A percentile compares a stretch with the other conserved stretches of the same genome.
Conservation (phyloP, 2,329 filamentous ascomycete species). For the Metarhizium guizhouense region DNA sequence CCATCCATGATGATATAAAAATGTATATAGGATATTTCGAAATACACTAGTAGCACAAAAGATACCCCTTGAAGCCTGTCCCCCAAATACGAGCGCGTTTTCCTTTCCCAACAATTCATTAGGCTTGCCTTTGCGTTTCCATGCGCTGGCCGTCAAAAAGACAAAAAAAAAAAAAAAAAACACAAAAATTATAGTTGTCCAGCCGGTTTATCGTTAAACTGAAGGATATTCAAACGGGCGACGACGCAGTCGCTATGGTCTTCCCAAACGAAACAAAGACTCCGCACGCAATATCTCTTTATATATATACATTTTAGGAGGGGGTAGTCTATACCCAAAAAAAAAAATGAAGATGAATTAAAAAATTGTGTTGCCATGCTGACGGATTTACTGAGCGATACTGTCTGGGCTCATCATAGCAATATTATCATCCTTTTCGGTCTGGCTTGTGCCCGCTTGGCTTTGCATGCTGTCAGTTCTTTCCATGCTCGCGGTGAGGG, state of each 20-base stretch:
- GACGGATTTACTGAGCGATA: conserved; percentile 38
- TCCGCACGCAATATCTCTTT: neutral
- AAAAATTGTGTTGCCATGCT: neutral
- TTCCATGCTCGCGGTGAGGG: conserved; percentile 44
- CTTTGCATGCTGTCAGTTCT: conserved; percentile 49
- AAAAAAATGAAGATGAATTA: neutral
- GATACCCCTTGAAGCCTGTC: neutral
- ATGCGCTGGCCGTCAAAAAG: neutral
- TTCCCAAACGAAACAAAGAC: neutral
- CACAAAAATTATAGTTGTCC: neutral
- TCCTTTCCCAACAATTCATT: neutral
- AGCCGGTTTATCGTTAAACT: neutral
- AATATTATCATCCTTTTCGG: conserved; percentile 57
- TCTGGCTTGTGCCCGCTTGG: conserved; percentile 51
- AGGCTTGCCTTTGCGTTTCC: neutral
- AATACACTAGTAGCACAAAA: neutral
- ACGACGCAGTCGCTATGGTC: neutral
- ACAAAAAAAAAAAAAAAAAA: neutral
- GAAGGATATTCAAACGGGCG: neutral
- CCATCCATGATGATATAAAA: neutral
- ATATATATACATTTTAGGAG: neutral
- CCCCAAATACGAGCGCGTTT: neutral
- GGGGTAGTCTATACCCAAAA: neutral
- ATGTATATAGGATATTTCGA: neutral
- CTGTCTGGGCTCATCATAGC: conserved; percentile 84